Evolutionary conservation across 148 eudicot species (phyloP).

Genomic region (Rhododendron simsii): DNA sequence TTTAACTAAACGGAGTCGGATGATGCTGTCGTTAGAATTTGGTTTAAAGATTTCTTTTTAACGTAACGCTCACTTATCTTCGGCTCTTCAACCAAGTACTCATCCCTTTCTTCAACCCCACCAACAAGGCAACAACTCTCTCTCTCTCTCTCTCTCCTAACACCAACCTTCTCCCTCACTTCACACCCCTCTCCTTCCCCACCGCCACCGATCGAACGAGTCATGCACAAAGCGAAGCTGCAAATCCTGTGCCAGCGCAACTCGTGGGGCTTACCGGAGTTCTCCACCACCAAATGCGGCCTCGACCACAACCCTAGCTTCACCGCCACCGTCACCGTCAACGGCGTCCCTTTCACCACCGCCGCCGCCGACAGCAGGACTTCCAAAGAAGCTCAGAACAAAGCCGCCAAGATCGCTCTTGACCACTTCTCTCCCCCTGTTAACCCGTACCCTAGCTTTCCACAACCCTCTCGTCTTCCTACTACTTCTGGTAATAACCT

Average conservation of each 20-base stretch:
- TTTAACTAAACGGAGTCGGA: no score
- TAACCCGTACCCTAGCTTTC: background rate
- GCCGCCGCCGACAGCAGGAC: constrained; percentile 20
- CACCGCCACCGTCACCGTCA: constrained; percentile 39
- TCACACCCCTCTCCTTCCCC: background rate
- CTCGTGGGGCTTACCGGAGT: constrained; percentile 40
- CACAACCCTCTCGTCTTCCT: constrained; percentile 10
- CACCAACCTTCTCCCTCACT: no score
- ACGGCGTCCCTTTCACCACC: constrained; percentile 26
- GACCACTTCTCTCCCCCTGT: constrained; percentile 25
- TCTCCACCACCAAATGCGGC: constrained; percentile 37
- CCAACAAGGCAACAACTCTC: no score
- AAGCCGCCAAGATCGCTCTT: constrained; percentile 52
- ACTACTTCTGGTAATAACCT: background rate
- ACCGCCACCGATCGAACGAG: background rate
- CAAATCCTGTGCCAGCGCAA: constrained; percentile 43
- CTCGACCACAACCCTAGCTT: constrained; percentile 50
- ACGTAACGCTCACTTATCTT: no score
- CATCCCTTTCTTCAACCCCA: no score
- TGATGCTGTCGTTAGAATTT: no score
- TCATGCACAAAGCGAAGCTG: constrained; percentile 41
- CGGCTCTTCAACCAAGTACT: no score
- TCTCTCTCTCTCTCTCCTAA: no score
- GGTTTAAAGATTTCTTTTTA: no score
- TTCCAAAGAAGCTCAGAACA: constrained; percentile 65